These are phyloP conservation scores for Candida schatavii DNA, from an alignment of 805 yeast genomes.

Conservation along the genomic window DNA sequence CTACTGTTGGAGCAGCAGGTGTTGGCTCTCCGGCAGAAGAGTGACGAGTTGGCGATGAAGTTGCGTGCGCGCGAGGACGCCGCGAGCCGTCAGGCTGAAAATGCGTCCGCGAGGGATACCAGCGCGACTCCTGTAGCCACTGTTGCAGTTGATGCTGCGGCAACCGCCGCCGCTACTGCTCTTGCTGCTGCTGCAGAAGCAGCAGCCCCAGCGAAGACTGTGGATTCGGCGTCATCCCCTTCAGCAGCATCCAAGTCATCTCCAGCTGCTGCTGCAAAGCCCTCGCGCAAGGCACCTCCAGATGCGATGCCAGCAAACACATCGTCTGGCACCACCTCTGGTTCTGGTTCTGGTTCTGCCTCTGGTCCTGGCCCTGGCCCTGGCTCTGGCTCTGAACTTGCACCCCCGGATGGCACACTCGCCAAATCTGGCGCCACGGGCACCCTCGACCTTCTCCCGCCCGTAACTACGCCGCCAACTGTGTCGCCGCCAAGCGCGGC, in stretches of 20 bases:
- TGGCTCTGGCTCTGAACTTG: no score
- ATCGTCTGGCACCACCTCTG: no score
- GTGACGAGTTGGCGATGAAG: not conserved
- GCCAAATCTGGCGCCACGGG: not conserved
- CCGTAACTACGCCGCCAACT: not conserved
- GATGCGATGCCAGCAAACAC: no score
- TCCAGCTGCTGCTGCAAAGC: no score
- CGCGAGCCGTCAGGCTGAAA: not conserved
- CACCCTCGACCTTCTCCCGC: not conserved
- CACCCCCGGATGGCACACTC: no score
- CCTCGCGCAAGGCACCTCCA: no score
- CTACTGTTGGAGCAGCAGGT: conserved; percentile 3
- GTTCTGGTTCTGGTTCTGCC: no score
- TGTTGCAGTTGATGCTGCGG: not conserved
- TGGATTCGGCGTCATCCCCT: no score
- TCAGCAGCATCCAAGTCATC: no score
- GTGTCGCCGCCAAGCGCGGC: no score
- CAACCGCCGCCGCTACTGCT: not conserved
- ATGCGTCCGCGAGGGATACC: no score
- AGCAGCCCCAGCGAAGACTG: not conserved
- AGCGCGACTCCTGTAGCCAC: not conserved
- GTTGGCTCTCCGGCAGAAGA: conserved; percentile 4
- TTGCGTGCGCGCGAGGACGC: conserved; percentile 1
- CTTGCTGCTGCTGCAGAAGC: not conserved
- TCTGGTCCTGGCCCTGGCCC: no score